Evolutionary conservation across 257 asterid species (phyloP).

Genomic region (Salvia miltiorrhiza): DNA sequence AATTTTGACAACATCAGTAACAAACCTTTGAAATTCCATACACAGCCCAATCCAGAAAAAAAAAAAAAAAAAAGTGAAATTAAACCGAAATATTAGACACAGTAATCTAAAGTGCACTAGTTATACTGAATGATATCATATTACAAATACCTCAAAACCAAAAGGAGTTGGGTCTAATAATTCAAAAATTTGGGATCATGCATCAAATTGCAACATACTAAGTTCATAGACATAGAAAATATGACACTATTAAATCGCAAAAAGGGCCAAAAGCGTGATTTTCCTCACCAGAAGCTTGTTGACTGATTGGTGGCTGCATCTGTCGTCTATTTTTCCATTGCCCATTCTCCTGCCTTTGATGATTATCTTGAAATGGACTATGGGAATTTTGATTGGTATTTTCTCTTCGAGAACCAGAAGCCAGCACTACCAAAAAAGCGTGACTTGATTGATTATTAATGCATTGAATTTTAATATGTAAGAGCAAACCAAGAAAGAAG

Average conservation of each 20-base stretch:
- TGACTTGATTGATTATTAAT: not conserved
- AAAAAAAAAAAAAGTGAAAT: not conserved
- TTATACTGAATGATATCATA: not conserved
- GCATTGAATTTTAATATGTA: not conserved
- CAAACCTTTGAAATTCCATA: not conserved
- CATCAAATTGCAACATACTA: not conserved
- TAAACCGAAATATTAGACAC: not conserved
- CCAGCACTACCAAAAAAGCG: not conserved
- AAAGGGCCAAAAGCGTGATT: not conserved
- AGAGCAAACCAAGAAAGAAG: not conserved
- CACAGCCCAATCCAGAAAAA: not conserved
- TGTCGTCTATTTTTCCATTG: not conserved
- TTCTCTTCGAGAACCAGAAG: not conserved
- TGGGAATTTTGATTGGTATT: not conserved
- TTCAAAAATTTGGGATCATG: not conserved
- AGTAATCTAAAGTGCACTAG: not conserved
- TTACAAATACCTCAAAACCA: not conserved
- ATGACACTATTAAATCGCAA: not conserved
- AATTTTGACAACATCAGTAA: not conserved
- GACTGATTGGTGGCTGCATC: not conserved
- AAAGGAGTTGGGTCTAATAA: not conserved
- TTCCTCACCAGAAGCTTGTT: conserved; percentile 2
- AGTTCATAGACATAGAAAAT: not conserved
- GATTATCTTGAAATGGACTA: not conserved
- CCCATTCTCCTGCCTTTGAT: not conserved